A percentile compares a stretch with the other conserved stretches of the same genome.
These are phyloP conservation scores for Musa beccarii DNA, from an alignment of 176 grass and related monocot genomes.

Conservation along the genomic window DNA sequence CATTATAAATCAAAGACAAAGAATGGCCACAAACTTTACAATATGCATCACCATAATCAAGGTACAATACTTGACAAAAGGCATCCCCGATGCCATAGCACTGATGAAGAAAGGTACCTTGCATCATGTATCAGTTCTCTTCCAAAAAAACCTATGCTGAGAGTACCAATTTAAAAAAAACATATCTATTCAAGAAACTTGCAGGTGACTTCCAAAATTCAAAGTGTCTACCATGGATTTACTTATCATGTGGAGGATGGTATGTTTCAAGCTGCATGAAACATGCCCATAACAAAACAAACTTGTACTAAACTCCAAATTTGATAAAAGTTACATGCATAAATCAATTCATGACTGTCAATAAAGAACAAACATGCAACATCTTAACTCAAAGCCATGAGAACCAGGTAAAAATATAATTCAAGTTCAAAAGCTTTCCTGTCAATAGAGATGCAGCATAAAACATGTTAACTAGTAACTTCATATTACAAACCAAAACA, in stretches of 20 bases:
- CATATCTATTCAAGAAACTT: background rate
- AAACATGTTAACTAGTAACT: conserved; percentile 2
- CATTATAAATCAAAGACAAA: background rate
- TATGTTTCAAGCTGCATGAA: too few species aligned
- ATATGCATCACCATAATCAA: background rate
- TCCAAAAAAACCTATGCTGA: background rate
- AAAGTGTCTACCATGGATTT: too few species aligned
- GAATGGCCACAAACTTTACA: background rate
- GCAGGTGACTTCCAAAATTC: too few species aligned
- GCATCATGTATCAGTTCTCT: background rate
- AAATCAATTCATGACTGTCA: too few species aligned
- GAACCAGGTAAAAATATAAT: too few species aligned
- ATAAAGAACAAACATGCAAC: too few species aligned
- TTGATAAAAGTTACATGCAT: too few species aligned
- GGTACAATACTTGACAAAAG: background rate
- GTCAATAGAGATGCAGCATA: background rate
- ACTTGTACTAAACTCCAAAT: too few species aligned
- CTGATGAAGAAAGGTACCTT: background rate
- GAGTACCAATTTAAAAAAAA: background rate
- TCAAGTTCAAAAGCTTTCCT: background rate
- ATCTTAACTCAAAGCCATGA: too few species aligned
- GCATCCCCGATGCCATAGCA: background rate
- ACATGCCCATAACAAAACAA: too few species aligned
- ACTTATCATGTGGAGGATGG: too few species aligned
- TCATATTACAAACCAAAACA: conserved; percentile 7